Base-by-base conservation (phyloP, 768 basidiomycete species). In the Termitomyces eurrhizus region DNA sequence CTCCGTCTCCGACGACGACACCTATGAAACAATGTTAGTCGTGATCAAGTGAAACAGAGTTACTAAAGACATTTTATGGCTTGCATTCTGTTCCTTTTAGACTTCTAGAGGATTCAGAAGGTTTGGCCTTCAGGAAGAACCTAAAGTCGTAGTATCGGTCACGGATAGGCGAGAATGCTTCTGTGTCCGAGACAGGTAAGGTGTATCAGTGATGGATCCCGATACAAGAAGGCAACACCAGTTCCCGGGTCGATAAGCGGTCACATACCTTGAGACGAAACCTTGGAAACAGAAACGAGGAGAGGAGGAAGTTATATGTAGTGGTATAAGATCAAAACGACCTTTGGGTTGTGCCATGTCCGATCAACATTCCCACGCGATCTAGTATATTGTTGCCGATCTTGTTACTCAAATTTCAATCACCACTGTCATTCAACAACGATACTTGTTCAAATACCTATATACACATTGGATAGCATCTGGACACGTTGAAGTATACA, bases 1-100 rank as follows among this genome's bases (percentile, higher is more conserved):
- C 95, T 85, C 95, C 95, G 80, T 98, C 95, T 71, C 95, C 95
- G 56, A 98, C 95, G 70, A 98, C 95, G 76, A 98, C 95, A 82
- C 94, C 95, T 96, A 72, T 46, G 64, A 69, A 66, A 62, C 67
- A 60, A 46, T 60, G 69, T 74, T 67, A 80, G 77, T 70, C 65
- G 61, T 59, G 64, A 55, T n/a, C 58, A 53, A 68, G 57, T 54
- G 16, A 46, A 29, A 58, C 50, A 61, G 56, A 44, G 54, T 54
- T 45, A 51, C 39, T 48, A 64, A 86, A 63, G 68, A 92, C 92
- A 94, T 84, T 94, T 93, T 71, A 93, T 94, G 72, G 92, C 89
- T 81, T 93, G 91, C 92, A 93, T 93, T 72, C 66, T 79, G 73
- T 67, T 67, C 65, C 70, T 64, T 60, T 58, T 45, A 57, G 61